Percentiles rank a stretch among this genome's conserved stretches.
phyloP scores from a whole-genome alignment of 225 moss, liverwort and hornwort genomes.

The Climacium dendroides region DNA sequence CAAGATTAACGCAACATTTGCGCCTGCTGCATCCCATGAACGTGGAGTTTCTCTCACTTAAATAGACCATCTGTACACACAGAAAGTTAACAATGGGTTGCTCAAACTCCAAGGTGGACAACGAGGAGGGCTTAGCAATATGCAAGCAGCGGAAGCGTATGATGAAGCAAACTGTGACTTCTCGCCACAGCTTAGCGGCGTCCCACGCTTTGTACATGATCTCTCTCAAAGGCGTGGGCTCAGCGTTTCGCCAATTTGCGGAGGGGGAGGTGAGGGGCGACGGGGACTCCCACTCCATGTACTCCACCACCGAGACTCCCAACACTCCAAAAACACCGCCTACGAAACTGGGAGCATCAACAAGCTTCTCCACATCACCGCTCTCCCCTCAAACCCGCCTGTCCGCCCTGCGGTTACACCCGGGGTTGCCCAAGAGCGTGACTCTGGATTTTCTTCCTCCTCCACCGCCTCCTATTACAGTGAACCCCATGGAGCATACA shows the following conservation, averaged over 20 bases:
- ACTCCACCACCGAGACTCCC: constrained; percentile 11
- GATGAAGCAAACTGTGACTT: constrained; percentile 51
- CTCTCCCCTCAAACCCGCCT: constrained; percentile 27
- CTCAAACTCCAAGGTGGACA: constrained; percentile 62
- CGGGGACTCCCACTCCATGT: constrained; percentile 8
- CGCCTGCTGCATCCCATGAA: not conserved
- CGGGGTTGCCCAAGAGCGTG: constrained; percentile 16
- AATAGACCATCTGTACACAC: not conserved
- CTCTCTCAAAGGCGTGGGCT: constrained; percentile 49
- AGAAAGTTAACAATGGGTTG: constrained; percentile 44
- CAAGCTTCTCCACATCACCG: constrained; percentile 20
- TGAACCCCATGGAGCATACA: constrained; percentile 30
- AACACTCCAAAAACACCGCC: constrained; percentile 29
- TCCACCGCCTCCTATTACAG: constrained; percentile 15
- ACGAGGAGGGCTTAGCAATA: constrained; percentile 67
- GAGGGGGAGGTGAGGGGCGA: constrained; percentile 36
- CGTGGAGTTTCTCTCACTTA: not conserved
- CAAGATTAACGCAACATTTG: not conserved
- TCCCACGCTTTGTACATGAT: constrained; percentile 41
- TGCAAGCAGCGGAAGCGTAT: constrained; percentile 62
- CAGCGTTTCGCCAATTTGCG: constrained; percentile 62
- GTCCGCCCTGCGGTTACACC: constrained; percentile 12
- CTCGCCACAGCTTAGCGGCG: constrained; percentile 50
- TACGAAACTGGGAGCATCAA: not conserved
- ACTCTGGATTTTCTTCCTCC: constrained; percentile 20